A percentile compares a stretch with the other conserved stretches of the same genome.
Evolutionary conservation across 2,329 filamentous ascomycete genomes (phyloP).

Genomic region (Arthrobotrys megalospora): DNA sequence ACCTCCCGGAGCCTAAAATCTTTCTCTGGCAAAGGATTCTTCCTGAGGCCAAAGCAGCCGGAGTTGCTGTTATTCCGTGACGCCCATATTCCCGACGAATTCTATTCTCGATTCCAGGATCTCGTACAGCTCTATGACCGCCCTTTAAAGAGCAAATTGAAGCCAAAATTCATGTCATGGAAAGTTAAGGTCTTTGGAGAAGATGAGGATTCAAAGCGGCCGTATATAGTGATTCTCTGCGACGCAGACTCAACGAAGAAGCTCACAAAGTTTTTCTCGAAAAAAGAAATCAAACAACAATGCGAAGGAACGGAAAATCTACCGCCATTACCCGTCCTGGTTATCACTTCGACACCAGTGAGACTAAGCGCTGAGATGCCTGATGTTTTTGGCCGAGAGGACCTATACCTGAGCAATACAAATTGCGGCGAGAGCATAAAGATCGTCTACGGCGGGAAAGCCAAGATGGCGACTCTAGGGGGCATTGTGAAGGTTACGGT

Average conservation of each 20-base stretch:
- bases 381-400: slow-evolving; percentile 31
- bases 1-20: slow-evolving; percentile 2
- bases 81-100: slow-evolving; percentile 40
- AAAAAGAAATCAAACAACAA: slow-evolving; percentile 48
- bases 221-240: slow-evolving; percentile 64
- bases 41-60: slow-evolving; percentile 20
- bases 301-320: slow-evolving; percentile 37
- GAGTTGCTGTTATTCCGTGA: slow-evolving; percentile 43
- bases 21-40: slow-evolving; percentile 17
- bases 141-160: slow-evolving; percentile 46
- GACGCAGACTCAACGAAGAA: slow-evolving; percentile 52
- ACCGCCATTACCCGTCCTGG: slow-evolving; percentile 36
- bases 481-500: slow-evolving; percentile 36
- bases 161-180: slow-evolving; percentile 60
- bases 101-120: slow-evolving; percentile 55
- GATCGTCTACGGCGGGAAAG: slow-evolving; percentile 27
- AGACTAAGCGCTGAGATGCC: neutral
- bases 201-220: slow-evolving; percentile 60
- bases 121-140: slow-evolving; percentile 57
- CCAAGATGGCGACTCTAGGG: slow-evolving; percentile 42
- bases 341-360: slow-evolving; percentile 24
- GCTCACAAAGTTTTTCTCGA: slow-evolving; percentile 62
- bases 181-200: slow-evolving; percentile 63
- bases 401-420: slow-evolving; percentile 4
- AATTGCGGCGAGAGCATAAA: slow-evolving; percentile 48